These are phyloP conservation scores for Elsinoe fawcettii DNA, from an alignment of 2,329 filamentous ascomycete genomes.

Conservation along the genomic window DNA sequence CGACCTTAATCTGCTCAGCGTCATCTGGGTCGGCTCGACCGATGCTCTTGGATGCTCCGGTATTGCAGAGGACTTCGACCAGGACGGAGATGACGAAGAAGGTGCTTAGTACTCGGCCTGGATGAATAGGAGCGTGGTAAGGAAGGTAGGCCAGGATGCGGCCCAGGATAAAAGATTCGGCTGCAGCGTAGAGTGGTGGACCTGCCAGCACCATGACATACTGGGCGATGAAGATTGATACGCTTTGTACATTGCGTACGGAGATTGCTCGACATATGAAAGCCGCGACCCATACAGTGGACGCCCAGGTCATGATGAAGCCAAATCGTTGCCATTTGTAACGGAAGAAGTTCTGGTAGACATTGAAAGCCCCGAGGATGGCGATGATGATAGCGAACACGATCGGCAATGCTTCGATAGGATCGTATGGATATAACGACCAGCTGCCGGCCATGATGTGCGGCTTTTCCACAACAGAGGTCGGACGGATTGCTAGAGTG, in stretches of 20 bases:
- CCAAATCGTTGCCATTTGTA: conserved; percentile 24
- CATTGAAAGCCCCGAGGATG: conserved; percentile 41
- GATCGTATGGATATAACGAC: conserved; percentile 30
- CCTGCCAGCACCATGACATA: conserved; percentile 36
- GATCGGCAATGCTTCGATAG: conserved; percentile 48
- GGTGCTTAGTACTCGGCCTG: conserved; percentile 51
- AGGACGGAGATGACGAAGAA: conserved; percentile 47
- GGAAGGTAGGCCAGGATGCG: conserved; percentile 55
- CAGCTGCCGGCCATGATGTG: background rate
- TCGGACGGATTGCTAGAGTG: no score
- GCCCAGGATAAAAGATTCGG: conserved; percentile 55
- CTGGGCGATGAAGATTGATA: conserved; percentile 35
- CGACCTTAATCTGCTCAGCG: conserved; percentile 32
- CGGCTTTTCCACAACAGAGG: background rate
- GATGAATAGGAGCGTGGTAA: conserved; percentile 51
- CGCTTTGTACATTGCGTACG: conserved; percentile 42
- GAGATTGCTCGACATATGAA: conserved; percentile 49
- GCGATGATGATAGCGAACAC: conserved; percentile 45
- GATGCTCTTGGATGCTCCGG: conserved; percentile 42
- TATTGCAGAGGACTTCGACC: conserved; percentile 46
- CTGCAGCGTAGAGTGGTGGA: conserved; percentile 51
- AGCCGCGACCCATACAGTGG: conserved; percentile 36
- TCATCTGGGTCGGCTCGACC: conserved; percentile 28
- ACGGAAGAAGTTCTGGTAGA: conserved; percentile 44
- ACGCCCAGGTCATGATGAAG: conserved; percentile 23